Evolutionary conservation across 768 basidiomycete species (phyloP).

Genomic region (Tremella mesenterica): DNA sequence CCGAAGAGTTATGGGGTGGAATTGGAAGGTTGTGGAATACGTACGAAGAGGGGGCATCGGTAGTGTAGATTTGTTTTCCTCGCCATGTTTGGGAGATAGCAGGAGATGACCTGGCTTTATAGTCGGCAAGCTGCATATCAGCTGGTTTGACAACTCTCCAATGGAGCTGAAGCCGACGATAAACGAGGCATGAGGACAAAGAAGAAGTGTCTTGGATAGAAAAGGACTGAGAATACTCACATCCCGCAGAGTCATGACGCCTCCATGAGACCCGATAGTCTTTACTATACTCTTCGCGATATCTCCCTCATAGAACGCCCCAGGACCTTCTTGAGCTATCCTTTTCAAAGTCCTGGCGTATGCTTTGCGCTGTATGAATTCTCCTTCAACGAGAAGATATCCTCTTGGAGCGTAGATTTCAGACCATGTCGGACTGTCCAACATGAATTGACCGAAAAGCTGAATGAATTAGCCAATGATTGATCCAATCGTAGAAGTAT

Average conservation of each 20-base stretch:
- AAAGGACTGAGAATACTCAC: slow-evolving; percentile 14
- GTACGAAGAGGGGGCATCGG: slow-evolving; percentile 62
- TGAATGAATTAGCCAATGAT: not conserved
- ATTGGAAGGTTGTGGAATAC: no score
- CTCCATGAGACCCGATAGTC: slow-evolving; percentile 64
- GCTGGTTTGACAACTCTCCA: not conserved
- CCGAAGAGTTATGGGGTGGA: not conserved
- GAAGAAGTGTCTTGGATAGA: not conserved
- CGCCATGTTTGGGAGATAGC: slow-evolving; percentile 72
- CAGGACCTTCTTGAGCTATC: slow-evolving; percentile 68
- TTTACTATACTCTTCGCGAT: slow-evolving; percentile 71
- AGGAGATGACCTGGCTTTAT: slow-evolving; percentile 58
- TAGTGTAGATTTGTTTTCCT: slow-evolving; percentile 70
- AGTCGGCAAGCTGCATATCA: slow-evolving; percentile 41
- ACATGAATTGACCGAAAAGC: slow-evolving; percentile 36
- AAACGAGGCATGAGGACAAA: no score
- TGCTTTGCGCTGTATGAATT: slow-evolving; percentile 61
- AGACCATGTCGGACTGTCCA: slow-evolving; percentile 58
- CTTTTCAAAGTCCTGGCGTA: slow-evolving; percentile 65
- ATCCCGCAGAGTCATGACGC: slow-evolving; percentile 70
- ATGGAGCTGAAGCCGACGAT: no score
- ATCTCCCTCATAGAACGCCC: slow-evolving; percentile 60
- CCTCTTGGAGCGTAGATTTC: slow-evolving; percentile 76
- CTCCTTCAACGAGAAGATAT: slow-evolving; percentile 61
- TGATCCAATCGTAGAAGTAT: no score